Conservation (phyloP, 2,329 filamentous ascomycete genomes). For the Penicillium corylophilum region DNA sequence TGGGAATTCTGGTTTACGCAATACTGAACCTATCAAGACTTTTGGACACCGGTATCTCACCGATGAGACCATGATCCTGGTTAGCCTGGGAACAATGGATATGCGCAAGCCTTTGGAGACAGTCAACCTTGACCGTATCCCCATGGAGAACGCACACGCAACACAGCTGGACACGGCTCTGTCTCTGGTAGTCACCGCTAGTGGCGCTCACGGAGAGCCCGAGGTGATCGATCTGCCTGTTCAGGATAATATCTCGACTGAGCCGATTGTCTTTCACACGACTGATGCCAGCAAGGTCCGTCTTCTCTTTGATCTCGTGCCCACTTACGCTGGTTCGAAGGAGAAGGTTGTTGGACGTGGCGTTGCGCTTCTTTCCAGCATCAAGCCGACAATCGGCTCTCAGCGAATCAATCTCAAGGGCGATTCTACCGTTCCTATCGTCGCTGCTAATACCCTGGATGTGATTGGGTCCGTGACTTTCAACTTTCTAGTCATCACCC, state of each 20-base stretch:
- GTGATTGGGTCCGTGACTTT: conserved; percentile 95
- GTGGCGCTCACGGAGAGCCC: conserved; percentile 79
- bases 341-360: conserved; percentile 85
- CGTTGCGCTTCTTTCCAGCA: conserved; percentile 81
- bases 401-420: conserved; percentile 91
- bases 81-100: conserved; percentile 94
- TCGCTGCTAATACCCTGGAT: conserved; percentile 77
- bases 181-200: conserved; percentile 85
- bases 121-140: conserved; percentile 84
- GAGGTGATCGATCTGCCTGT: conserved; percentile 89
- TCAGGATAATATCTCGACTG: conserved; percentile 89
- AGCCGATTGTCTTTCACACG: conserved; percentile 87
- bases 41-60: conserved; percentile 95
- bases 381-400: conserved; percentile 77
- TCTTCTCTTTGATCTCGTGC: conserved; percentile 89
- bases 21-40: conserved; percentile 80
- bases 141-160: conserved; percentile 80
- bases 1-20: conserved; percentile 36
- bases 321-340: conserved; percentile 80
- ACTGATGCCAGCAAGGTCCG: conserved; percentile 77
- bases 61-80: conserved; percentile 82
- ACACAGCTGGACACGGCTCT: conserved; percentile 93
- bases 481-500: conserved; percentile 92
- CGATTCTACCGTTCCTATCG: conserved; percentile 86
- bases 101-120: conserved; percentile 76